Percentiles rank a stretch among this genome's conserved stretches.
Evolutionary conservation across 2,329 filamentous ascomycete genomes (phyloP).

Genomic region (Bimuria novae-zelandiae): DNA sequence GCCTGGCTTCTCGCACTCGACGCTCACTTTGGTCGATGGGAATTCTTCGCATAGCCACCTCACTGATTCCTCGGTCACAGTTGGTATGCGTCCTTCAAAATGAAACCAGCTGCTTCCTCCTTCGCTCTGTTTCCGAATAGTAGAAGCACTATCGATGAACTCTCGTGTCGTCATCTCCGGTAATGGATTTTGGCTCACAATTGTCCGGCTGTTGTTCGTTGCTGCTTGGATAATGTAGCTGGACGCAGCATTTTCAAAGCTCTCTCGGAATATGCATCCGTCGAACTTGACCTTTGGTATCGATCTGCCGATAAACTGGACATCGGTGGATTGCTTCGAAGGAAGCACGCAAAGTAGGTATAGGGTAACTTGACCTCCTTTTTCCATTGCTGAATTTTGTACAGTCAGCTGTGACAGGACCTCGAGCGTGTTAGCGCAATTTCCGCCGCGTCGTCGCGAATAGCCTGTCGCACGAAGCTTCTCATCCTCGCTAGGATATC

Average conservation of each 20-base stretch:
- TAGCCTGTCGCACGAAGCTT: conserved; percentile 70
- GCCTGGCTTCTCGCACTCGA: conserved; percentile 73
- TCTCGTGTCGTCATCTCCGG: conserved; percentile 69
- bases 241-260: conserved; percentile 62
- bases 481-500: conserved; percentile 71
- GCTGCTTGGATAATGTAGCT: conserved; percentile 71
- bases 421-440: conserved; percentile 72
- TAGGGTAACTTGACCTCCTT: conserved; percentile 21
- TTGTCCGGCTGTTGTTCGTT: conserved; percentile 65
- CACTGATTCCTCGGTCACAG: conserved; percentile 65
- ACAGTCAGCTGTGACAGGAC: conserved; percentile 64
- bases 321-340: conserved; percentile 55
- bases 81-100: conserved; percentile 73
- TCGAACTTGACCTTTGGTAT: conserved; percentile 58
- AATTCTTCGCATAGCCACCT: conserved; percentile 54
- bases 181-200: conserved; percentile 71
- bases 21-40: conserved; percentile 61
- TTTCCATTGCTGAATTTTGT: not conserved
- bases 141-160: conserved; percentile 54
- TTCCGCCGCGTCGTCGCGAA: conserved; percentile 69
- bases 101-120: conserved; percentile 62
- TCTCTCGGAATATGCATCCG: conserved; percentile 63
- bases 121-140: not conserved
- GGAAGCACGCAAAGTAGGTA: conserved; percentile 58
- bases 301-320: conserved; percentile 58